Conservation (phyloP, 2,329 filamentous ascomycete species). For the Pleomassaria siparia region DNA sequence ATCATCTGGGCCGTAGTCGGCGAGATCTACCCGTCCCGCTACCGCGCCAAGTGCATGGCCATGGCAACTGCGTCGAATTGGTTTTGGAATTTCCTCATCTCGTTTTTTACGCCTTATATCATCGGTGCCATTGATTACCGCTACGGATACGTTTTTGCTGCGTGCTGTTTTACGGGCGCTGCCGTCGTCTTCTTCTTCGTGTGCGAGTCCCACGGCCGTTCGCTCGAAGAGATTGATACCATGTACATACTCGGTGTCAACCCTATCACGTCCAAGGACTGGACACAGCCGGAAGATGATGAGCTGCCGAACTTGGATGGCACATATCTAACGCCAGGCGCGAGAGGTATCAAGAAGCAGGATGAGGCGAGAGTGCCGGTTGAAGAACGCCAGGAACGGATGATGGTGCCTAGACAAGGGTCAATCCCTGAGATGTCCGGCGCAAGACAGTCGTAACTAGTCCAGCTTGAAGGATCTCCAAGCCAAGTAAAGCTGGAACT, state of each 20-base stretch:
- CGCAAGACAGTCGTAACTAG: neutral
- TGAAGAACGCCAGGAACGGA: conserved; percentile 22
- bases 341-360: conserved; percentile 37
- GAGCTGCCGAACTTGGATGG: conserved; percentile 36
- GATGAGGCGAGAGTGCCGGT: conserved; percentile 32
- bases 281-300: conserved; percentile 43
- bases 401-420: conserved; percentile 5
- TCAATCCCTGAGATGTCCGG: conserved; percentile 2
- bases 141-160: conserved; percentile 76
- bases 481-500: neutral
- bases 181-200: conserved; percentile 76
- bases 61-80: conserved; percentile 50
- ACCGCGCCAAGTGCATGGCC: conserved; percentile 49
- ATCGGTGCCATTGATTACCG: conserved; percentile 69
- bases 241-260: conserved; percentile 67
- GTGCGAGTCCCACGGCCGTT: conserved; percentile 71
- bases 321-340: conserved; percentile 38
- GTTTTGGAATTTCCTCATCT: conserved; percentile 47
- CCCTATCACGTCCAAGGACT: conserved; percentile 63
- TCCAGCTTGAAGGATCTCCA: neutral
- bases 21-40: conserved; percentile 64
- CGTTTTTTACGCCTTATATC: conserved; percentile 81
- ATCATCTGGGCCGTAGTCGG: conserved; percentile 70
- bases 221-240: conserved; percentile 75
- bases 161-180: conserved; percentile 66